Conservation (phyloP, 345 rosid genomes). For the Physaria fendleri region DNA sequence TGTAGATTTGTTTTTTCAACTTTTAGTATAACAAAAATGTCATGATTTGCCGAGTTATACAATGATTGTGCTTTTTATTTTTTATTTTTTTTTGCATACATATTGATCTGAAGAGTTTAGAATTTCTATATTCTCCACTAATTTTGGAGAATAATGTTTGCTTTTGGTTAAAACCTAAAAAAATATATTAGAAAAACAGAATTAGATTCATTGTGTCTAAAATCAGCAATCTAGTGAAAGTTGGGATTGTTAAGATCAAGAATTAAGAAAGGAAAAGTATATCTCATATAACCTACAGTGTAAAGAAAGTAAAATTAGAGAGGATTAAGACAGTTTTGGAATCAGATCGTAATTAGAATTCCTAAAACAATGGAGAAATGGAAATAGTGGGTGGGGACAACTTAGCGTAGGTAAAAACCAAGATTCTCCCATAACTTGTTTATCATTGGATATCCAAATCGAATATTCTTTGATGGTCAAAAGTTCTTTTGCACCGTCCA, state of each 20-base stretch:
- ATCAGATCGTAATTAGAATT: not conserved
- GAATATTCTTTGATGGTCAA: slow-evolving; percentile 15
- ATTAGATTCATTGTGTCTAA: not conserved
- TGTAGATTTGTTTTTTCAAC: slow-evolving; percentile 2
- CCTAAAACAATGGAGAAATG: slow-evolving; percentile 12
- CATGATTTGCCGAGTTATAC: not conserved
- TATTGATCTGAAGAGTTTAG: not conserved
- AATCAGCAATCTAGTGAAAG: not conserved
- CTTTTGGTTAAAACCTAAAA: not conserved
- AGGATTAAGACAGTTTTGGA: not conserved
- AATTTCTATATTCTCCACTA: not conserved
- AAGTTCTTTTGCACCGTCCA: not conserved
- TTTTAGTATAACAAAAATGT: not conserved
- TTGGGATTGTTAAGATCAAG: too few relatives aligned
- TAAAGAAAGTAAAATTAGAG: not conserved
- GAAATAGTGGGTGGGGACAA: slow-evolving; percentile 20
- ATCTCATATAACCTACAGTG: not conserved
- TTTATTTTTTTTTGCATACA: too few relatives aligned
- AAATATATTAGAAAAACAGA: not conserved
- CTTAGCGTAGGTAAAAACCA: slow-evolving; percentile 18
- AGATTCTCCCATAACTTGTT: slow-evolving; percentile 7
- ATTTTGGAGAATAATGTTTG: not conserved
- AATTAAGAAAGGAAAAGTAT: not conserved
- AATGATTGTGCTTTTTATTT: too few relatives aligned
- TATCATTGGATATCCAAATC: slow-evolving; percentile 23